Percentiles rank a stretch among this genome's conserved stretches.
phyloP scores from a whole-genome alignment of 1,284 basidiomycete species.

The Entoloma clypeatum region DNA sequence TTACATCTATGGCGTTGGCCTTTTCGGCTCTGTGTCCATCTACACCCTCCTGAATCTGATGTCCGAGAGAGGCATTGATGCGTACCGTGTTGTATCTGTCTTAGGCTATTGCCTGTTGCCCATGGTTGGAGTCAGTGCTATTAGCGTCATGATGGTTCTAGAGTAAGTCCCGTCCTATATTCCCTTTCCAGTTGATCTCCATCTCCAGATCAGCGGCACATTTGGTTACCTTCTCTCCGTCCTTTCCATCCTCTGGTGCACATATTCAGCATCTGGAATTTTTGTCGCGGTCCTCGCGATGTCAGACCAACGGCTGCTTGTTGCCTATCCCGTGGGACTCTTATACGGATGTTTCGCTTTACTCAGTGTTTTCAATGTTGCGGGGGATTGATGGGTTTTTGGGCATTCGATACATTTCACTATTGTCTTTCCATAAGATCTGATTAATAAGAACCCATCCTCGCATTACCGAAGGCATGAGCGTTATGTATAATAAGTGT shows the following conservation, averaged over 20 bases:
- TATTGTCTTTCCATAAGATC: too few relatives aligned
- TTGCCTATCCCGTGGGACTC: slow-evolving; percentile 90
- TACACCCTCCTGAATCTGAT: slow-evolving; percentile 97
- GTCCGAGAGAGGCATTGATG: slow-evolving; percentile 94
- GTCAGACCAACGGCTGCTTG: slow-evolving; percentile 88
- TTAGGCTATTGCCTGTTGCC: slow-evolving; percentile 97
- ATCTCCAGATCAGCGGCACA: slow-evolving; percentile 50
- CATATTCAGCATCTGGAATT: slow-evolving; percentile 90
- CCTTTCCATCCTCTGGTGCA: slow-evolving; percentile 90
- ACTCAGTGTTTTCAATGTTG: slow-evolving; percentile 75
- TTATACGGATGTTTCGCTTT: slow-evolving; percentile 92
- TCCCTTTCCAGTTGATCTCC: slow-evolving; percentile 9
- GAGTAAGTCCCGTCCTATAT: slow-evolving; percentile 60
- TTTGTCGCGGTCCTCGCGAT: slow-evolving; percentile 92
- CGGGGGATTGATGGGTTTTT: slow-evolving; percentile 27
- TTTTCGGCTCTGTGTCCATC: slow-evolving; percentile 91
- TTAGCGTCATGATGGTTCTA: slow-evolving; percentile 85
- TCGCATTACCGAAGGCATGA: too few relatives aligned
- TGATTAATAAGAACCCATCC: too few relatives aligned
- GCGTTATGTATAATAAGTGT: too few relatives aligned
- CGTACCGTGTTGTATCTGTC: slow-evolving; percentile 93
- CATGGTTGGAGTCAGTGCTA: slow-evolving; percentile 91
- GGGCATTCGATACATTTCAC: slow-evolving; percentile 14
- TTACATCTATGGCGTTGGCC: slow-evolving; percentile 97
- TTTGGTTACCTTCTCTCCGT: slow-evolving; percentile 81